Base-by-base conservation (phyloP, 345 rosid genomes). In the Aquilaria yunnanensis region DNA sequence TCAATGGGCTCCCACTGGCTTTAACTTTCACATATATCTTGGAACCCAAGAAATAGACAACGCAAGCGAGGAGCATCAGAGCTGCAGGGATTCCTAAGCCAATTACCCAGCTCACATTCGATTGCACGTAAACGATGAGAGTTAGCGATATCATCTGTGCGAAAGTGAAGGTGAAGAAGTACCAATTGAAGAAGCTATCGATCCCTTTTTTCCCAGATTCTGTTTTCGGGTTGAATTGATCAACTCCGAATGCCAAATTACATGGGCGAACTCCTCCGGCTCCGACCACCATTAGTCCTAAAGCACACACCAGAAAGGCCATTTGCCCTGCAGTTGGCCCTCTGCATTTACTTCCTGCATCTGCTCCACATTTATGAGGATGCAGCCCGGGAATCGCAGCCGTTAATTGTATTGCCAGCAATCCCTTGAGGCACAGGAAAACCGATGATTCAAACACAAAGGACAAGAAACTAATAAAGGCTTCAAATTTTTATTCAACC, bases 171-270 rank as follows among this genome's bases (percentile, higher is more conserved):
- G 88, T 86, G 72, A 81, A 89, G 78, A 86, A 81, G 70, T 89
- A 86, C 96, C 96, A 89, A 68, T 89, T 89, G 76, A 89, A 84
- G 84, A 89, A 89, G 64, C 90, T 89, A 63, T 82, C 78, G 59
- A 86, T 77, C 30, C 93, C 93, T 70, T 68, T 84, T 70, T 84
- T 84, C 32, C 96, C 96, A 0, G 96, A 76, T 47, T 82, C 87
- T 0, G 93, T 74, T 14, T 76, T 65, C 3, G 96, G 93, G 68
- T 89, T 81, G 54, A 86, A 86, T 69, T 89, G 96, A 68, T 89
- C 96, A 12, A 81, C 93, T 3, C 90, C 96, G 41, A 89, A 86
- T 0, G 96, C 93, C 58, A 89, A 55, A 60, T 89, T 89, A 73
- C 93, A 86, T 5, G 96, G 93, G 49, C 96, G 69, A 29, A 89